Evolutionary conservation across 2,329 filamentous ascomycete species (phyloP).

Genomic region (Daldinia sp.): DNA sequence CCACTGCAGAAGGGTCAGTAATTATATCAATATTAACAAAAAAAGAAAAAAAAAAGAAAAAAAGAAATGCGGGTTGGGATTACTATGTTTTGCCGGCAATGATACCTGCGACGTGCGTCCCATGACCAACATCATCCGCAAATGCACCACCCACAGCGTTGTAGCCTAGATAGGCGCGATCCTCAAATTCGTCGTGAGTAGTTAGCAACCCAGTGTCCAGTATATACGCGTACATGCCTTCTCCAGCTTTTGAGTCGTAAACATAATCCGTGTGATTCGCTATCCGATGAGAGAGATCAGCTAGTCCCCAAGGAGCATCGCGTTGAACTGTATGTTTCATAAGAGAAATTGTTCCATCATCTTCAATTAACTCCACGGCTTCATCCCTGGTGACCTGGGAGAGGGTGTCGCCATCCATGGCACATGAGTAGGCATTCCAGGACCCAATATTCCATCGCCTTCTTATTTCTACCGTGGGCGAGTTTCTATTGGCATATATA

Average conservation of each 20-base stretch:
- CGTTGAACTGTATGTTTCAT: slow-evolving; percentile 18
- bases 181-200: slow-evolving; percentile 43
- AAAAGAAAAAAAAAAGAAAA: not conserved
- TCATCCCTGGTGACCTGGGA: slow-evolving; percentile 16
- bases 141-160: slow-evolving; percentile 21
- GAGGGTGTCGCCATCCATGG: slow-evolving; percentile 15
- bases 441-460: slow-evolving; percentile 34
- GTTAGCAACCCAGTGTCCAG: slow-evolving; percentile 54
- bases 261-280: slow-evolving; percentile 34
- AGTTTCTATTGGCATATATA: slow-evolving; percentile 6
- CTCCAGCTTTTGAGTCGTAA: slow-evolving; percentile 39
- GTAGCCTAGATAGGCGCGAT: slow-evolving; percentile 27
- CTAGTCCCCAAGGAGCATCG: slow-evolving; percentile 39
- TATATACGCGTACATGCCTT: slow-evolving; percentile 50
- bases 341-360: slow-evolving; percentile 11
- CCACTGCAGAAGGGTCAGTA: slow-evolving; percentile 26
- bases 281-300: slow-evolving; percentile 38
- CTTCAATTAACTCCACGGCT: slow-evolving; percentile 28
- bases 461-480: slow-evolving; percentile 8
- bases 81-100: slow-evolving; percentile 34
- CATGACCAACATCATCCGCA: slow-evolving; percentile 47
- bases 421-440: slow-evolving; percentile 33
- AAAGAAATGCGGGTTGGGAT: not conserved
- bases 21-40: not conserved
- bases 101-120: slow-evolving; percentile 47